Conservation (phyloP, 352 stramenopile species). For the Phytopythium vexans region DNA sequence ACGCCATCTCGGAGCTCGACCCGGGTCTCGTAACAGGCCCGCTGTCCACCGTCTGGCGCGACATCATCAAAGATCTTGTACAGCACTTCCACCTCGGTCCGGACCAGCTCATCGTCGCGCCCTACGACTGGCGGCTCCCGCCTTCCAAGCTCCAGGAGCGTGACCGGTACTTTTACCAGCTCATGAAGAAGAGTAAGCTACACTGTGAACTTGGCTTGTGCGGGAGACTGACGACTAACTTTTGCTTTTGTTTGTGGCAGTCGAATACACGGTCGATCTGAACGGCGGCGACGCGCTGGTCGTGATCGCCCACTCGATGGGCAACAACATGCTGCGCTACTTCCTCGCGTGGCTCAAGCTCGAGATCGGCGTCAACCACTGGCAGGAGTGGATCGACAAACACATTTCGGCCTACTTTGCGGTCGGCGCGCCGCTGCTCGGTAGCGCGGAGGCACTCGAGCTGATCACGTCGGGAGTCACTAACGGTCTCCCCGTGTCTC, state of each 20-base stretch:
- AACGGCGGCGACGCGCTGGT: slow-evolving; percentile 44
- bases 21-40: slow-evolving; percentile 71
- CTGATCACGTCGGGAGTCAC: slow-evolving; percentile 65
- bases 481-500: slow-evolving; percentile 57
- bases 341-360: slow-evolving; percentile 81
- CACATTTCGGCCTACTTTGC: slow-evolving; percentile 80
- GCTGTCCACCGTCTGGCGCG: slow-evolving; percentile 69
- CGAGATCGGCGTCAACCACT: slow-evolving; percentile 68
- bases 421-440: slow-evolving; percentile 62
- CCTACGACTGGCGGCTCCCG: slow-evolving; percentile 82
- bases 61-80: slow-evolving; percentile 61
- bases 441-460: slow-evolving; percentile 67
- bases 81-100: slow-evolving; percentile 66
- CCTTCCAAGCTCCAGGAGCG: slow-evolving; percentile 65
- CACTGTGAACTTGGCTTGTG: not conserved
- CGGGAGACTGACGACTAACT: not conserved
- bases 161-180: slow-evolving; percentile 69
- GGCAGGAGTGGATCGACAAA: slow-evolving; percentile 69
- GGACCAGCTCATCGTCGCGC: slow-evolving; percentile 65
- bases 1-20: slow-evolving; percentile 69
- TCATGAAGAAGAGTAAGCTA: slow-evolving; percentile 68
- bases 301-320: slow-evolving; percentile 82
- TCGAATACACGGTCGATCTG: slow-evolving; percentile 56
- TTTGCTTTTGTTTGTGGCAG: slow-evolving; percentile 19
- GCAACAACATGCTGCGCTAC: slow-evolving; percentile 77